Base-by-base conservation (phyloP, 306 rosid genomes). In the Prunus dulcis region DNA sequence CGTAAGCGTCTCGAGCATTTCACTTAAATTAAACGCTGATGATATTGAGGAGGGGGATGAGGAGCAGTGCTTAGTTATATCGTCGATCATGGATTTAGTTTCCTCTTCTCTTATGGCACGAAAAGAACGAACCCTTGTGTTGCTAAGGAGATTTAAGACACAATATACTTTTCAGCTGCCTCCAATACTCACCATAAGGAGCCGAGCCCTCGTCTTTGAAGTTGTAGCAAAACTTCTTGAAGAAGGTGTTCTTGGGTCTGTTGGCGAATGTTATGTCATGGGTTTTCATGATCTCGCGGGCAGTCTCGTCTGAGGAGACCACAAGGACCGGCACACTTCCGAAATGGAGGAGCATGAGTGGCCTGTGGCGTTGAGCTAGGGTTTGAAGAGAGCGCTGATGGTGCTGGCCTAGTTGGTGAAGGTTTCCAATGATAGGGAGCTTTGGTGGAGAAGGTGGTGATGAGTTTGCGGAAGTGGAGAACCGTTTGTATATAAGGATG, bases 171-270 rank as follows among this genome's bases (percentile, higher is more conserved):
- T 67, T 45, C 30, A 67, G 1, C 9, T 67, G 72, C 72, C 72
- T 67, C 72, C 72, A 67, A 46, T 67, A 67, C 56, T 67, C 72
- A 2, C 72, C 72, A 43, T 67, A 67, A 2, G 72, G 72, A 2
- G 72, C 72, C 3, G 28, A 17, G 2, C 20, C 72, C 3, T 22
- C 18, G 52, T 67, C 56, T 67, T 67, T 67, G 1, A 15, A 19
- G n/a, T 67, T 8, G 30, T 67, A 67, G 17, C 17, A 9, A 19
- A 67, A 2, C 30, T 67, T 67, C 46, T 18, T 7, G 14, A 22
- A 43, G 28, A 67, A 3, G 55, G 27, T 22, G 28, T 5, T 38
- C 27, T 20, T 67, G 56, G 72, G 72, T 67, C 72, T 45, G 28
- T 67, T 23, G 11, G 72, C 22, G 15, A 67, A 67, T 55, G 14